Percentiles rank a stretch among this genome's conserved stretches.
These are phyloP conservation scores for Croton laevigatus DNA, from an alignment of 441 rosid species.

Conservation along the genomic window DNA sequence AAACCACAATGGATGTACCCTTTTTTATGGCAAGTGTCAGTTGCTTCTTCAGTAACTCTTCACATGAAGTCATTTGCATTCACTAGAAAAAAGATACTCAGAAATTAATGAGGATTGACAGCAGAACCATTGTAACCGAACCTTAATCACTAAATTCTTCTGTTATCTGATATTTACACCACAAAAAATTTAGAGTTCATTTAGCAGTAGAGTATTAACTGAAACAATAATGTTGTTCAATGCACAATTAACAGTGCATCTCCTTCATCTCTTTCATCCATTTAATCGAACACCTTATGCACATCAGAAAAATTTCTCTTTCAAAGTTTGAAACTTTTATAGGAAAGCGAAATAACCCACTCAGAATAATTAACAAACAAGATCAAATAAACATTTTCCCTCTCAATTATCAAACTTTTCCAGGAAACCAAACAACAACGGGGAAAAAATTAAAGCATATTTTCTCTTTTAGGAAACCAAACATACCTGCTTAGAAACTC, in stretches of 20 bases:
- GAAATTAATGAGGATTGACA: background rate
- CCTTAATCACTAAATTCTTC: background rate
- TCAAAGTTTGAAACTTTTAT: too few relatives aligned
- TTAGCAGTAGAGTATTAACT: too few relatives aligned
- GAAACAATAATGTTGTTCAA: too few relatives aligned
- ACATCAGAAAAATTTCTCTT: too few relatives aligned
- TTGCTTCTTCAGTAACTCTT: background rate
- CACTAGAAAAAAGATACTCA: background rate
- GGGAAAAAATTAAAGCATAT: too few relatives aligned
- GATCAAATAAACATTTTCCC: background rate
- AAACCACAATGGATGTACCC: background rate
- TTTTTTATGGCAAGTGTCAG: too few relatives aligned
- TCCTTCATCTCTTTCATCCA: too few relatives aligned
- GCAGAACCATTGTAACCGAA: background rate
- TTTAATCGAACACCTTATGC: too few relatives aligned
- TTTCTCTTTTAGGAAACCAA: background rate
- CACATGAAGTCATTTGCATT: too few relatives aligned
- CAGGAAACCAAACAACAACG: background rate
- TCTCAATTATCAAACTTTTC: background rate
- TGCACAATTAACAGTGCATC: background rate
- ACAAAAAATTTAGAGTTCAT: background rate
- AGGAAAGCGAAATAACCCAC: too few relatives aligned
- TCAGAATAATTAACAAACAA: too few relatives aligned
- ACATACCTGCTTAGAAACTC: constrained; percentile 19
- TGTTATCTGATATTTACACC: background rate